These are phyloP conservation scores for Talaromyces stipitatus DNA, from an alignment of 495 filamentous ascomycete genomes.

Conservation along the genomic window DNA sequence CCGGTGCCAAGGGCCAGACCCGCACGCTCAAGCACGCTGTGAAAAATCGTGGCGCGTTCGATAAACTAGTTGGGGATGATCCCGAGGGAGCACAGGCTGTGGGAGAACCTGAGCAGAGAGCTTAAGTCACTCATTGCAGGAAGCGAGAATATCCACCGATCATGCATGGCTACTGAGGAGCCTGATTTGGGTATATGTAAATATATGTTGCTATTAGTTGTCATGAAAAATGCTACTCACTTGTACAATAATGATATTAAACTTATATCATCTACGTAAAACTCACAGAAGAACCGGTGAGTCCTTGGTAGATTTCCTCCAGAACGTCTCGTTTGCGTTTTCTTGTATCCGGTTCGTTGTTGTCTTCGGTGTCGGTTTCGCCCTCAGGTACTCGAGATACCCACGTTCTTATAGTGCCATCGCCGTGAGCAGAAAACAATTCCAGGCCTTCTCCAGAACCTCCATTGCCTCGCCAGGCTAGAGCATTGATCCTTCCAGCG, in stretches of 20 bases:
- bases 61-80: neutral
- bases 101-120: slow-evolving; percentile 4
- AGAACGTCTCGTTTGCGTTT: slow-evolving; percentile 46
- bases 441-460: slow-evolving; percentile 38
- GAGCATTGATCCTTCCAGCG: slow-evolving; percentile 54
- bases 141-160: neutral
- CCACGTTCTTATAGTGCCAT: slow-evolving; percentile 45
- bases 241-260: neutral
- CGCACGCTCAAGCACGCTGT: slow-evolving; percentile 35
- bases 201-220: neutral
- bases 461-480: slow-evolving; percentile 61
- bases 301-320: slow-evolving; percentile 37
- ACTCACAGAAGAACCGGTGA: slow-evolving; percentile 23
- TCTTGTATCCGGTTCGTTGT: slow-evolving; percentile 28
- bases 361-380: slow-evolving; percentile 37
- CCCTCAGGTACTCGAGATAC: slow-evolving; percentile 50
- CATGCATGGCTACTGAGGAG: neutral
- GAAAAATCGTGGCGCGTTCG: neutral
- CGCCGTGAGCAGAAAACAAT: slow-evolving; percentile 45
- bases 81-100: neutral
- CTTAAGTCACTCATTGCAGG: neutral
- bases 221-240: neutral
- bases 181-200: neutral
- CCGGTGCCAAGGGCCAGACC: slow-evolving; percentile 23
- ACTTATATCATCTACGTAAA: slow-evolving; percentile 13